Base-by-base conservation (phyloP, 208 protist genomes). In the Acanthamoeba castellanii region DNA sequence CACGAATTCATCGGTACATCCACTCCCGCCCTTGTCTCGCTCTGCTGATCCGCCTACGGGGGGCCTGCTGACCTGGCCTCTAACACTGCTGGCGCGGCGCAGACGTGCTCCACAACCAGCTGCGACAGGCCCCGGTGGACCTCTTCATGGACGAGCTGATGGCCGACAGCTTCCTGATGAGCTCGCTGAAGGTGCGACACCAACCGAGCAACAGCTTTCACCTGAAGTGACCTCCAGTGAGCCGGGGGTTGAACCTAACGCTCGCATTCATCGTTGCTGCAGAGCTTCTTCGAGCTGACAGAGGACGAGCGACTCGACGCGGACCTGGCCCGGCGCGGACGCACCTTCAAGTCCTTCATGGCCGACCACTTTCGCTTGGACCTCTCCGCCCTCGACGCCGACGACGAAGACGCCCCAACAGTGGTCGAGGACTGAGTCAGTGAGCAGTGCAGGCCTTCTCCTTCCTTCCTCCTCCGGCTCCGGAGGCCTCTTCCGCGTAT, bases 111-210 rank as follows among this genome's bases (percentile, higher is more conserved):
- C 50, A 92, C 27, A 50, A 50, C 34, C 85, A 92, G 37, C 37
- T 92, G 85, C 30, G 47, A 25, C 85, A 57, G 32, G 61, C 61
- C 7, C 85, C 85, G 85, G 85, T 92, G 57, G 85, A 92, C 25
- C 47, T 92, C 61, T 92, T 92, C 42, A 22, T 30, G 50, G 85
- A 92, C 42, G 57, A 92, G 22, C 55, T 88, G 16, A 32, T 88
- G 81, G 25, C 45, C 3, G 81, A 88, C 55, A 88, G 55, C 81
- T 88, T 88, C 30, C 55, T 88, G 5, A 25, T 64, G 13, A 32
- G n/a, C 50, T 55, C 81, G 37, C 81, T 88, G 2, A 64, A 42
- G 50, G 45, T 64, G 81, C 27, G 27, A 9, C 18, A 34, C 37
- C 6, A 5, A 34, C 13, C 70, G 6, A 45, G 70, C 37, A 47